Percentiles rank a stretch among this genome's conserved stretches.
phyloP scores from a whole-genome alignment of 495 filamentous ascomycete species.

The Neurospora sp. region DNA sequence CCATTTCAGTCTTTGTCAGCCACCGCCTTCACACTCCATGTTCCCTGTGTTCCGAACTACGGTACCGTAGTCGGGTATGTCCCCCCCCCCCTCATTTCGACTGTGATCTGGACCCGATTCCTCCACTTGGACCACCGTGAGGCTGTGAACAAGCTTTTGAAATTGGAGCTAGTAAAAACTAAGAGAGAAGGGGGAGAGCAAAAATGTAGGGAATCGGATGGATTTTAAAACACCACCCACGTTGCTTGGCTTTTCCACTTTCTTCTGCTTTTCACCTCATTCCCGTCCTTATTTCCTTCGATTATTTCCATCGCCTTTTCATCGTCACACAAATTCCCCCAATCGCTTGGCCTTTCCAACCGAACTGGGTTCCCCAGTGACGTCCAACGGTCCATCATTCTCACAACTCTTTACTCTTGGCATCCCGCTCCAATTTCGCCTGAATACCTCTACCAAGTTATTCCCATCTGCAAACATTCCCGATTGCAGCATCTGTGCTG shows the following conservation, averaged over 20 bases:
- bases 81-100: not conserved
- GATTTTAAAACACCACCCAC: not conserved
- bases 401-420: not conserved
- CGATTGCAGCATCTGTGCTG: not conserved
- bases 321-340: not conserved
- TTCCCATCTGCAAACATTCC: not conserved
- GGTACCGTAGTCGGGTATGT: not conserved
- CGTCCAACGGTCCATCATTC: not conserved
- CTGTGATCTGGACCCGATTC: not conserved
- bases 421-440: not conserved
- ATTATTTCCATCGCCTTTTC: not conserved
- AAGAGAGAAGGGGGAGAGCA: not conserved
- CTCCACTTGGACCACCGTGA: not conserved
- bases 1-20: not conserved
- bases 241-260: not conserved
- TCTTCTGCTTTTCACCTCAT: not conserved
- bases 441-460: too few species aligned
- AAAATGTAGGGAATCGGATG: not conserved
- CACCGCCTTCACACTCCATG: not conserved
- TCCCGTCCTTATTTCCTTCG: conserved; percentile 1
- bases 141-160: not conserved
- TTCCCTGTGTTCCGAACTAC: not conserved
- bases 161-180: not conserved
- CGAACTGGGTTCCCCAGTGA: not conserved
- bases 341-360: not conserved